Evolutionary conservation across 1,284 basidiomycete genomes (phyloP).

Genomic region (Phlebopus sp.): DNA sequence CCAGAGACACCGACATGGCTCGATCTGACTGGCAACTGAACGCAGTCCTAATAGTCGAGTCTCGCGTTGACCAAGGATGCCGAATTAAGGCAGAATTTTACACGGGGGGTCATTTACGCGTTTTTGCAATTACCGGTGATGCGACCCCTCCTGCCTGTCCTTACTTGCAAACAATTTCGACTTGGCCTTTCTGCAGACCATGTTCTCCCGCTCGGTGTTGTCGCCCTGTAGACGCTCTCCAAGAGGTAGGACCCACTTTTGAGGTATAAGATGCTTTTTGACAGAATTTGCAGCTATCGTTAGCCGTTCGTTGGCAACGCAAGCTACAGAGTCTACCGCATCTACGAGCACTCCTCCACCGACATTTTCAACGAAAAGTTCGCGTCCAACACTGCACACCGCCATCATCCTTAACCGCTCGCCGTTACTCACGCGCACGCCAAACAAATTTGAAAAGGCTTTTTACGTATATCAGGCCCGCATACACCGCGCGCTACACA

Average conservation of each 20-base stretch:
- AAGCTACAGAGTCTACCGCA: constrained; percentile 13
- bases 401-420: constrained; percentile 81
- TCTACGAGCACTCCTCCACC: constrained; percentile 5
- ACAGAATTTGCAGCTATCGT: constrained; percentile 4
- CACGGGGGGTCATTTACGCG: constrained; percentile 9
- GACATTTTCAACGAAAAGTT: constrained; percentile 12
- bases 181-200: constrained; percentile 13
- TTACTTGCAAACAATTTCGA: constrained; percentile 1
- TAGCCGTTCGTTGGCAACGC: constrained; percentile 37
- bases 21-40: constrained; percentile 1
- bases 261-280: background rate
- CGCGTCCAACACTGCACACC: constrained; percentile 37
- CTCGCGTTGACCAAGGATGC: constrained; percentile 2
- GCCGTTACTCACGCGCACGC: constrained; percentile 78
- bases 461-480: constrained; percentile 87
- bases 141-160: background rate
- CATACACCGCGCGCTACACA: constrained; percentile 82
- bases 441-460: constrained; percentile 76
- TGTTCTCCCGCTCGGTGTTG: constrained; percentile 37
- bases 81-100: constrained; percentile 6
- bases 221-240: constrained; percentile 33
- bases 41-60: constrained; percentile 11
- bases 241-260: constrained; percentile 24
- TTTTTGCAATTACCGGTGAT: background rate
- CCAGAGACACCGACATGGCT: constrained; percentile 76